Percentiles rank a stretch among this genome's conserved stretches.
Conservation (phyloP, 2,329 filamentous ascomycete species). For the Aspergillus neotritici region DNA sequence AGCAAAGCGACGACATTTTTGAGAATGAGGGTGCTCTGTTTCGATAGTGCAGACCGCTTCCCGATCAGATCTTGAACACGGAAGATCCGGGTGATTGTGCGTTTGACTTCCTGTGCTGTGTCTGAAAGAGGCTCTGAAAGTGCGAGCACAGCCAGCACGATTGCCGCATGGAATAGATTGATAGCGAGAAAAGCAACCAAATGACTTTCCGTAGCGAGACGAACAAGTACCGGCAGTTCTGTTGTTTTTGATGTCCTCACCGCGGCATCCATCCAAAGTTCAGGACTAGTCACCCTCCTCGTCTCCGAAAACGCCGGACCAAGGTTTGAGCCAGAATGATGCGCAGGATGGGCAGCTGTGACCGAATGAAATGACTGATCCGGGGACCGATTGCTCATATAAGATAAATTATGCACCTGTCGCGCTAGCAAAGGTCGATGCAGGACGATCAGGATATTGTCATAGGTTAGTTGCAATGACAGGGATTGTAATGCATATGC, state of each 20-base stretch:
- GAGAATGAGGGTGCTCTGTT: constrained; percentile 25
- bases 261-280: constrained; percentile 31
- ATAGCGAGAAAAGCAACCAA: constrained; percentile 42
- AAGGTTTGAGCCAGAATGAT: too few relatives aligned
- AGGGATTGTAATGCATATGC: constrained; percentile 33
- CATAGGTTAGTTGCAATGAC: constrained; percentile 41
- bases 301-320: too few relatives aligned
- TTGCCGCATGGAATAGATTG: constrained; percentile 43
- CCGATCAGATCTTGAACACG: constrained; percentile 36
- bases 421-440: constrained; percentile 40
- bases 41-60: constrained; percentile 30
- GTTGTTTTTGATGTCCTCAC: constrained; percentile 37
- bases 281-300: too few relatives aligned
- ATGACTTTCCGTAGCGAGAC: constrained; percentile 40
- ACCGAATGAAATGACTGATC: too few relatives aligned
- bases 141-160: constrained; percentile 41
- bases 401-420: constrained; percentile 30
- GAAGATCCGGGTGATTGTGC: constrained; percentile 40
- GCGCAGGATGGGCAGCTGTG: constrained; percentile 1
- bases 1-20: constrained; percentile 22
- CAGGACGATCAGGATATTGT: constrained; percentile 41
- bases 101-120: constrained; percentile 39
- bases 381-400: constrained; percentile 2
- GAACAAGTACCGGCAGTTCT: constrained; percentile 26
- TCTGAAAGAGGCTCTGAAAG: constrained; percentile 41